Base-by-base conservation (phyloP, 139 green algal genomes). In the Spirogloea muscicola region DNA sequence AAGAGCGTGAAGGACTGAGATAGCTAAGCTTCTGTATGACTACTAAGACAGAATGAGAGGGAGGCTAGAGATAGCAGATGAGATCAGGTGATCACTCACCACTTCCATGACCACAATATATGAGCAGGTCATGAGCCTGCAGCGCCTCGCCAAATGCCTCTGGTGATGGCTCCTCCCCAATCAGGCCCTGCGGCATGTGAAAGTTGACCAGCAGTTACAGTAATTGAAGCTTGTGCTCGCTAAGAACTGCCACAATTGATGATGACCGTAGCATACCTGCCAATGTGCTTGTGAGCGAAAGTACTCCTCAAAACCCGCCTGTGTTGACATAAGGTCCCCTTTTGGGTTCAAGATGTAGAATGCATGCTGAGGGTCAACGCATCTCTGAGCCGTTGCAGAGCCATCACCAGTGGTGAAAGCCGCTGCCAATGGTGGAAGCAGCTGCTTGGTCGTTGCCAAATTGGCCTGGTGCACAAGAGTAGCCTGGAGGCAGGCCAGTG, bases 31-130 rank as follows among this genome's bases (percentile, higher is more conserved):
- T n/a, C n/a, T n/a, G n/a, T n/a, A n/a, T n/a, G n/a, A n/a, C n/a
- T n/a, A n/a, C n/a, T n/a, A n/a, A n/a, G n/a, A n/a, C n/a, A n/a
- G n/a, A n/a, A n/a, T n/a, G n/a, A n/a, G n/a, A n/a, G n/a, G n/a
- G n/a, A n/a, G n/a, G n/a, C n/a, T n/a, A n/a, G n/a, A n/a, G 5
- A 74, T 66, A 37, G 13, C 46, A 68, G 5, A n/a, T 72, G 65
- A 7, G 65, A 52, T 18, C 21, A 38, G 41, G 5, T 43, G 5
- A 7, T 38, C 43, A 69, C 82, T 94, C 88, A 7, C 90, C 92
- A 10, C 82, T 88, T 51, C 92, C 92, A 83, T 97, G 92, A 0
- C 92, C 92, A 66, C 87, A 90, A 85, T 97, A 97, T 9, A 96
- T 80, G 76, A 93, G 96, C 62, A 96, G 52, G 7, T 88, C 74